Evolutionary conservation across 2,329 filamentous ascomycete genomes (phyloP), one percentile per base, ranked within the genome.

Genomic region (Talaromyces rugulosus): DNA sequence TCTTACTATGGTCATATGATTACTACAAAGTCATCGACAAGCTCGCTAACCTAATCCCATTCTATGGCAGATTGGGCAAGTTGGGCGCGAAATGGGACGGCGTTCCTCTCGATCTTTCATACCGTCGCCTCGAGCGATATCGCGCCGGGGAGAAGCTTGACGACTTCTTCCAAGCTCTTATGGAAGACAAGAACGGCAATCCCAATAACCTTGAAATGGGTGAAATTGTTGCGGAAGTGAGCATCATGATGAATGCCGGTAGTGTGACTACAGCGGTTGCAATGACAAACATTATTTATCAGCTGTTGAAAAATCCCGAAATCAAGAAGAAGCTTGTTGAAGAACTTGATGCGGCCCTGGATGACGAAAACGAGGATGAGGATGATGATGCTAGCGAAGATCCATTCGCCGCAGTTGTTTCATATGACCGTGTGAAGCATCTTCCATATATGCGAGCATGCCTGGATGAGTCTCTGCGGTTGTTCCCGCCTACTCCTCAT

Each of bases 91-190:
- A 40, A 40, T 40, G 36, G 36, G 36, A 40, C 36, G 36, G 36
- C 4, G 31, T 54, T 28, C 27, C 31, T 54, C 51, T 54, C 14
- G 16, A 54, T 31, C 23, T 23, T 28, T 14, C 28, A 28, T n/a
- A n/a, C 16, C 28, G 27, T 31, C 51, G 51, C 11, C 27, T 54
- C 8, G 27, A 54, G 27, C 28, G 23, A 3, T 28, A 54, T 14
- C 23, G 16, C 4, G 23, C 23, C 3, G 51, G 83, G 8, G 83
- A 86, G 70, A 81, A 81, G 63, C 74, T 85, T 0, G 79, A 82
- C 52, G 84, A 86, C 65, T 85, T 86, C 70, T 85, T 86, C 73
- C 73, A 79, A 42, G 74, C 76, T 0, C 68, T 86, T 14, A 82
- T 86, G 80, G 78, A 78, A 36, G 75, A 78, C 62, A 79, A 78